A percentile compares a stretch with the other conserved stretches of the same genome.
Evolutionary conservation across 805 yeast genomes (phyloP).

Genomic region (Candida krabiensis): DNA sequence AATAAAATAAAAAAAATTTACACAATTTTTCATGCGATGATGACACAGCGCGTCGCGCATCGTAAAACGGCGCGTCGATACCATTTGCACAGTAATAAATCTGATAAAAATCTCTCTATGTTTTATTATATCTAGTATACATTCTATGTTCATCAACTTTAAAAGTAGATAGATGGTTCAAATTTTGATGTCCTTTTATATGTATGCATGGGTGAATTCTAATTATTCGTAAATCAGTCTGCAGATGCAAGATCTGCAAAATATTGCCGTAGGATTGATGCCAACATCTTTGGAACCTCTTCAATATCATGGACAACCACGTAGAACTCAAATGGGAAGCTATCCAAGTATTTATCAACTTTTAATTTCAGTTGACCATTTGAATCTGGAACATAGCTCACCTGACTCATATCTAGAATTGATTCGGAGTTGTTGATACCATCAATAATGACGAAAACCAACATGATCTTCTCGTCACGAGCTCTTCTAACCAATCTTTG

Average conservation of each 20-base stretch:
- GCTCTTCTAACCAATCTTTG: slow-evolving; percentile 87
- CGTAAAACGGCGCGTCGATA: no score
- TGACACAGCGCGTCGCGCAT: no score
- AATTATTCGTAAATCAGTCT: slow-evolving; percentile 1
- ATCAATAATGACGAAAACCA: slow-evolving; percentile 92
- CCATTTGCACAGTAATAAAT: no score
- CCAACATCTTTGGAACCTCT: slow-evolving; percentile 89
- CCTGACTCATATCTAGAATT: slow-evolving; percentile 93
- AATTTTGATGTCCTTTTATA: no score
- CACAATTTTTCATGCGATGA: no score
- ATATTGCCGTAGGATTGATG: slow-evolving; percentile 87
- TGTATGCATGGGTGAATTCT: neutral
- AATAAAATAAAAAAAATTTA: no score
- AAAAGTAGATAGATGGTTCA: no score
- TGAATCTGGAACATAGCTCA: slow-evolving; percentile 69
- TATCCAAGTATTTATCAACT: slow-evolving; percentile 83
- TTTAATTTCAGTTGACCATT: slow-evolving; percentile 70
- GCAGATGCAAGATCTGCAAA: slow-evolving; percentile 65
- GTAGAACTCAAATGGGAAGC: slow-evolving; percentile 96
- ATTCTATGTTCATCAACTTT: no score
- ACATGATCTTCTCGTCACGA: slow-evolving; percentile 87
- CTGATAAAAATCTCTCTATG: no score
- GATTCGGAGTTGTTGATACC: slow-evolving; percentile 84
- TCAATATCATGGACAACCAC: slow-evolving; percentile 87
- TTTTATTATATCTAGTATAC: no score